phyloP scores from a whole-genome alignment of 192 early-diverging fungal genomes.

The Lobosporangium transversale region DNA sequence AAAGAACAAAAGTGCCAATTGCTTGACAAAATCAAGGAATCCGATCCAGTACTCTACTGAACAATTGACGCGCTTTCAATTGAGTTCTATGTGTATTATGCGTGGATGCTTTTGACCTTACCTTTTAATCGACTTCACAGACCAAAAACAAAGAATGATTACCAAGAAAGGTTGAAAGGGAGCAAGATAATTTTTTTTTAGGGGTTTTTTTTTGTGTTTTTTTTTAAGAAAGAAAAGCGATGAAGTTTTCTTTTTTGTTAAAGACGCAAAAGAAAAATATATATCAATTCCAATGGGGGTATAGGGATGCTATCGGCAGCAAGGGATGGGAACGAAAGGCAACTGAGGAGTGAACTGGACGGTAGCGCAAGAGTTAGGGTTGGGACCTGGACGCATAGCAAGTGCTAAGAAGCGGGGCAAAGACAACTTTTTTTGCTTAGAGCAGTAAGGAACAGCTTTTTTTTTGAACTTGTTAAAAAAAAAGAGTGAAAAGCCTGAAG shows the following conservation, averaged over 20 bases:
- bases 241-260: constrained; percentile 1
- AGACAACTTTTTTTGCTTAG: constrained; percentile 8
- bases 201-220: constrained; percentile 27
- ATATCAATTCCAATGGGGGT: constrained; percentile 13
- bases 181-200: constrained; percentile 8
- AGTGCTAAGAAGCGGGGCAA: constrained; percentile 40
- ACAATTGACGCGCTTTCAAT: too few relatives aligned
- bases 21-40: too few relatives aligned
- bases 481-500: background rate
- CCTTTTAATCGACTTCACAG: constrained; percentile 54
- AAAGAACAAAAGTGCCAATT: too few relatives aligned
- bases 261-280: constrained; percentile 19
- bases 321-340: constrained; percentile 54
- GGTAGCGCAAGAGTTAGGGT: constrained; percentile 51
- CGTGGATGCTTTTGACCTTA: too few relatives aligned
- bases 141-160: constrained; percentile 32
- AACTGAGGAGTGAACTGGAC: constrained; percentile 48
- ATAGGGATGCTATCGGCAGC: constrained; percentile 55
- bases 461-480: background rate
- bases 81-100: too few relatives aligned
- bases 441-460: background rate
- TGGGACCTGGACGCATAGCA: constrained; percentile 55
- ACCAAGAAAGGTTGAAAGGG: background rate
- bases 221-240: constrained; percentile 12
- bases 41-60: too few relatives aligned